A percentile compares a stretch with the other conserved stretches of the same genome.
Evolutionary conservation across 441 rosid species (phyloP).

Genomic region (Corymbia citriodora): DNA sequence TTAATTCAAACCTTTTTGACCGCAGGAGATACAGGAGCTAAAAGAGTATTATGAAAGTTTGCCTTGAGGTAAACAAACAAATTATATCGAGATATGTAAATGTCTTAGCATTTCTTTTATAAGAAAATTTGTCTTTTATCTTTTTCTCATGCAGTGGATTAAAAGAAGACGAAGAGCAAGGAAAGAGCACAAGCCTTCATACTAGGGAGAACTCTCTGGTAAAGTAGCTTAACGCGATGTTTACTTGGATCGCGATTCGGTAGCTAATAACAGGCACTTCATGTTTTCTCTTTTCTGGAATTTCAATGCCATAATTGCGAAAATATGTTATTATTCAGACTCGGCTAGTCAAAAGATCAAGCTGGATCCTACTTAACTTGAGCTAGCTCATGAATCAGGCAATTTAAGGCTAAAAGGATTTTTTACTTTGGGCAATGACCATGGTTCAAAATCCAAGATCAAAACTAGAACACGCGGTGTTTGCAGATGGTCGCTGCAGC

Average conservation of each 20-base stretch:
- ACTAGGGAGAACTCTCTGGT: neutral
- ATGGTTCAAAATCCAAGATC: conserved; percentile 44
- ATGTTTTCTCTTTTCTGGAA: neutral
- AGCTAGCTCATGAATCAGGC: neutral
- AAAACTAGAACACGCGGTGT: conserved; percentile 28
- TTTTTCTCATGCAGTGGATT: neutral
- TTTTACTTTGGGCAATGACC: neutral
- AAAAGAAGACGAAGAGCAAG: neutral
- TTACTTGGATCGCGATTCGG: neutral
- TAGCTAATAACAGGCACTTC: neutral
- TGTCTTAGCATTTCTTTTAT: neutral
- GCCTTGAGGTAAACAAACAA: neutral
- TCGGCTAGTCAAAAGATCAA: neutral
- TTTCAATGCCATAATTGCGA: neutral
- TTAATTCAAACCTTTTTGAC: neutral
- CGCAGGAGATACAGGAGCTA: neutral
- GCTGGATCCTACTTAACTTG: neutral
- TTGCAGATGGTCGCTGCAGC: neutral
- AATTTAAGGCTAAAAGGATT: neutral
- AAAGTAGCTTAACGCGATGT: neutral
- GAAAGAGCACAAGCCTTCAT: neutral
- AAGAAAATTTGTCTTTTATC: neutral
- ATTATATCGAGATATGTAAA: neutral
- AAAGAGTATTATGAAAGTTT: neutral
- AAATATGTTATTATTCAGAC: neutral